Evolutionary conservation across 768 basidiomycete species (phyloP).

Genomic region (Tricholoma sp.): DNA sequence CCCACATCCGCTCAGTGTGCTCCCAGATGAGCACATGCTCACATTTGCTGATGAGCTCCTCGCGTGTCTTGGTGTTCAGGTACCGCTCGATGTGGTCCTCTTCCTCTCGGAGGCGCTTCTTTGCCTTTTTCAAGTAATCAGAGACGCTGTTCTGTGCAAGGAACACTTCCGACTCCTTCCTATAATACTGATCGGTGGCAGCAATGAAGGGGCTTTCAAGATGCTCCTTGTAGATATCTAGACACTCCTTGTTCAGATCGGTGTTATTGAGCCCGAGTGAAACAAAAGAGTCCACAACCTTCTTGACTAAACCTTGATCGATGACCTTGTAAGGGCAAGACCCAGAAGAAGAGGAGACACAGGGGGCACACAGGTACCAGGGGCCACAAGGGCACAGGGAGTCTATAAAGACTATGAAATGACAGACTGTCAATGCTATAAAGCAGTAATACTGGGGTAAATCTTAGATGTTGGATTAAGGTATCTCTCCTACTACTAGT

Average conservation of each 20-base stretch:
- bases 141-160: conserved; percentile 88
- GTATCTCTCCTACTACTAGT: too few relatives aligned
- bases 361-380: too few relatives aligned
- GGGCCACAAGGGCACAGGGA: too few relatives aligned
- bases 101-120: conserved; percentile 90
- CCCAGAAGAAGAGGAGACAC: too few relatives aligned
- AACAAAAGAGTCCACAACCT: conserved; percentile 96
- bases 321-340: too few relatives aligned
- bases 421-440: too few relatives aligned
- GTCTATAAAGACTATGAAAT: too few relatives aligned
- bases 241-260: conserved; percentile 89
- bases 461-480: too few relatives aligned
- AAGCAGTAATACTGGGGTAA: too few relatives aligned
- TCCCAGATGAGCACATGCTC: conserved; percentile 92
- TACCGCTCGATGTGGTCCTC: conserved; percentile 96
- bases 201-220: conserved; percentile 87
- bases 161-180: conserved; percentile 88
- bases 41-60: conserved; percentile 80
- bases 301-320: conserved; percentile 94
- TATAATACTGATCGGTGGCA: conserved; percentile 91
- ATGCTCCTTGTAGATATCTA: conserved; percentile 93
- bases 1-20: conserved; percentile 88
- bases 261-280: conserved; percentile 89
- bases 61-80: conserved; percentile 86
- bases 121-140: conserved; percentile 96